phyloP scores from a whole-genome alignment of 768 basidiomycete genomes.

The Tricholoma sp. region DNA sequence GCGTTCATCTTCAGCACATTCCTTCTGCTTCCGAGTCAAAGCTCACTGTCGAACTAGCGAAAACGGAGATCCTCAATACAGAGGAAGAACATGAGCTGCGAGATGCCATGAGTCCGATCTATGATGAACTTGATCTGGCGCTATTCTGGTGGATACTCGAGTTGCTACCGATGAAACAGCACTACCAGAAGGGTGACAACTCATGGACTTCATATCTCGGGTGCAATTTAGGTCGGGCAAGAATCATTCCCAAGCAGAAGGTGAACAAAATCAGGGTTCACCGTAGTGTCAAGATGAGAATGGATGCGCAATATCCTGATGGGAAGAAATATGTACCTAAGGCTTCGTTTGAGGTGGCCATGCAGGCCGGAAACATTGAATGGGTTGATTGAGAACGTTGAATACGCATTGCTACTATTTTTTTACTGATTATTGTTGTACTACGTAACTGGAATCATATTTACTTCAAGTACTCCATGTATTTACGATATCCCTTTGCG shows the following conservation, averaged over 20 bases:
- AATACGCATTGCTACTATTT: neutral
- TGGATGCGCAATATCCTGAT: slow-evolving; percentile 39
- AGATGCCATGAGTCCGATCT: slow-evolving; percentile 43
- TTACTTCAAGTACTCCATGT: too few species aligned
- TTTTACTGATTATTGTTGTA: neutral
- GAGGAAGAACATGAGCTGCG: slow-evolving; percentile 51
- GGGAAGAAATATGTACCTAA: slow-evolving; percentile 33
- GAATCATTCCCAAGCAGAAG: slow-evolving; percentile 36
- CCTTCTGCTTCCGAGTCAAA: neutral
- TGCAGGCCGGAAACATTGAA: slow-evolving; percentile 10
- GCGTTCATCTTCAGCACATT: slow-evolving; percentile 15
- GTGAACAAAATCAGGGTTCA: slow-evolving; percentile 38
- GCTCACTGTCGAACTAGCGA: neutral
- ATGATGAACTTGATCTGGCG: slow-evolving; percentile 44
- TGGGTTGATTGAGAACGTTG: slow-evolving; percentile 14
- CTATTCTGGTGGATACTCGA: slow-evolving; percentile 62
- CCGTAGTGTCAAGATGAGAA: slow-evolving; percentile 45
- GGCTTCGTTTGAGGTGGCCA: slow-evolving; percentile 26
- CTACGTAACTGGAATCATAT: too few species aligned
- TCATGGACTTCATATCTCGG: slow-evolving; percentile 22
- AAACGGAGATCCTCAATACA: slow-evolving; percentile 3
- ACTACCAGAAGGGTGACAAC: slow-evolving; percentile 29
- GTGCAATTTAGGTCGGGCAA: slow-evolving; percentile 32
- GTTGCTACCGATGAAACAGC: slow-evolving; percentile 31
- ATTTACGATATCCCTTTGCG: too few species aligned